These are phyloP conservation scores for Candida wancherniae DNA, from an alignment of 805 yeast species.

Conservation along the genomic window DNA sequence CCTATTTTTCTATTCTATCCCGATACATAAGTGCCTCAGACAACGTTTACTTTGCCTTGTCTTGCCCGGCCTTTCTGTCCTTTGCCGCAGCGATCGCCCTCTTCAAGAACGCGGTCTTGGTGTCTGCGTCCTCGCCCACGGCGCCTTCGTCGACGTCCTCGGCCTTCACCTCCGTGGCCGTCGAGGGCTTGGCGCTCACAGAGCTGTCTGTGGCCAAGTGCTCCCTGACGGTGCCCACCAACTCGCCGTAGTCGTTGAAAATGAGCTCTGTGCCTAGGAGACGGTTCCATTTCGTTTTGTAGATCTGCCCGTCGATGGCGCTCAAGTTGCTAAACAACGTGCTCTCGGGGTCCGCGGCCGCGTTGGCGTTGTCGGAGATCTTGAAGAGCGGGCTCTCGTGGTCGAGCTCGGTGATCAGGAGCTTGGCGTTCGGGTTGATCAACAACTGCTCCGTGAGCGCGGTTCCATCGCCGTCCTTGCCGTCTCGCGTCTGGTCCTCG, in stretches of 20 bases:
- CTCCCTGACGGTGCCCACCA: slow-evolving; percentile 36
- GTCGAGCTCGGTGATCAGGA: slow-evolving; percentile 34
- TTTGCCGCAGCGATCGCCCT: slow-evolving; percentile 17
- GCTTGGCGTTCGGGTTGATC: slow-evolving; percentile 38
- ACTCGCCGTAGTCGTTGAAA: slow-evolving; percentile 40
- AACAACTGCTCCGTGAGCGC: slow-evolving; percentile 20
- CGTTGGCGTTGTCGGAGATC: slow-evolving; percentile 28
- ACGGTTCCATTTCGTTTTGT: slow-evolving; percentile 71
- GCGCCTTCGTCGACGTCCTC: slow-evolving; percentile 16
- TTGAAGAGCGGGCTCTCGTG: slow-evolving; percentile 33
- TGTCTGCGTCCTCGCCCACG: slow-evolving; percentile 14
- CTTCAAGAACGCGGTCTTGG: slow-evolving; percentile 19
- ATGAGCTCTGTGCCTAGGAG: slow-evolving; percentile 69
- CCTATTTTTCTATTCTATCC: too few species aligned
- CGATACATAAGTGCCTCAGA: too few species aligned
- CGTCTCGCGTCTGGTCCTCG: slow-evolving; percentile 11
- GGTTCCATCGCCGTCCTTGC: slow-evolving; percentile 2
- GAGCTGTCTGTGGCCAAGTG: slow-evolving; percentile 30
- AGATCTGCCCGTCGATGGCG: slow-evolving; percentile 45
- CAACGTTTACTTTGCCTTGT: too few species aligned
- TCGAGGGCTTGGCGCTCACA: slow-evolving; percentile 20
- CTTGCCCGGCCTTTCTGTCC: background rate
- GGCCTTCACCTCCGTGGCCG: slow-evolving; percentile 3
- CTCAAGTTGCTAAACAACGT: slow-evolving; percentile 23
- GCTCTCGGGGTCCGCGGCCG: slow-evolving; percentile 16